Conservation (phyloP, 768 basidiomycete genomes). For the Boletus rubropictus region DNA sequence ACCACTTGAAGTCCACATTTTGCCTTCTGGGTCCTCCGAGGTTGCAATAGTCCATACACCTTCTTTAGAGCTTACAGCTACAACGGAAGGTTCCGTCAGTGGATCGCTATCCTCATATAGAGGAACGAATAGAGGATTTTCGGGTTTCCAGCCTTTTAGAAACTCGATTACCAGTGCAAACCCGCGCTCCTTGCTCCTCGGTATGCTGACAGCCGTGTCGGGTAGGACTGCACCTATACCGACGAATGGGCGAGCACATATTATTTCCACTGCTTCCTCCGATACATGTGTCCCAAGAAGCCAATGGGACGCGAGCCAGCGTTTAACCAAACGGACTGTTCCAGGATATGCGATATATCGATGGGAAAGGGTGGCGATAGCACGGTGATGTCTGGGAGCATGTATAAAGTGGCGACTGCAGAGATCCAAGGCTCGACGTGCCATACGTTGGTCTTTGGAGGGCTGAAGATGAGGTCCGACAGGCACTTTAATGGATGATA, state of each 20-base stretch:
- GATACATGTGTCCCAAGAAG: slow-evolving; percentile 68
- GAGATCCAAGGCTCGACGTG: slow-evolving; percentile 49
- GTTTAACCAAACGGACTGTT: slow-evolving; percentile 82
- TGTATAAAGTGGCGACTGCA: slow-evolving; percentile 73
- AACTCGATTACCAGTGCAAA: slow-evolving; percentile 71
- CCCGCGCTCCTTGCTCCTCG: slow-evolving; percentile 73
- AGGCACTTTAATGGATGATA: slow-evolving; percentile 37
- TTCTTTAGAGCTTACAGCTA: slow-evolving; percentile 31
- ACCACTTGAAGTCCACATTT: slow-evolving; percentile 66
- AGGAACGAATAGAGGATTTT: slow-evolving; percentile 66
- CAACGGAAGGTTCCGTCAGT: slow-evolving; percentile 7
- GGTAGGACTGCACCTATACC: slow-evolving; percentile 34
- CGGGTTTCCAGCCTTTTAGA: slow-evolving; percentile 82
- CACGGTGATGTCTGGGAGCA: slow-evolving; percentile 79
- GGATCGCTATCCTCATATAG: slow-evolving; percentile 42
- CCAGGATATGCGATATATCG: slow-evolving; percentile 73
- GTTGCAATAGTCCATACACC: slow-evolving; percentile 78
- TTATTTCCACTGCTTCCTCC: slow-evolving; percentile 76
- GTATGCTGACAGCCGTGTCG: slow-evolving; percentile 42
- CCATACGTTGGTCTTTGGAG: slow-evolving; percentile 46
- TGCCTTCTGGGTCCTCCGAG: slow-evolving; percentile 66
- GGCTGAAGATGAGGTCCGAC: slow-evolving; percentile 2
- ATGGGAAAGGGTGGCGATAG: slow-evolving; percentile 74
- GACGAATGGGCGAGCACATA: slow-evolving; percentile 77
- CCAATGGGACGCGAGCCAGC: slow-evolving; percentile 92